Conservation (phyloP, 2,329 filamentous ascomycete genomes). For the Coniella lustricola region DNA sequence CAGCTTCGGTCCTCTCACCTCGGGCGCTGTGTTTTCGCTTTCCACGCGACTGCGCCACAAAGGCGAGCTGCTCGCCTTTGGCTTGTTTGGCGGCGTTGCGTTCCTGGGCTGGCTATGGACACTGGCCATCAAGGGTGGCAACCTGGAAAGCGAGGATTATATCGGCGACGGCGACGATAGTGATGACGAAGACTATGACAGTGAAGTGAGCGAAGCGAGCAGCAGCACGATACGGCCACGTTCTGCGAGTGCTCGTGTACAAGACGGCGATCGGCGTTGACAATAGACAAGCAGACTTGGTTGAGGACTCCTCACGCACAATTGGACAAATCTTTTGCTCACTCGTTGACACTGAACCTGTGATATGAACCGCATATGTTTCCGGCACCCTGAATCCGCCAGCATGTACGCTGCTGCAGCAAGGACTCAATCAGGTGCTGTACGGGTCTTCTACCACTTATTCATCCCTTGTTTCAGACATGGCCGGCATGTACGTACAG, state of each 20-base stretch:
- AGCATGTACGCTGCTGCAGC: no score
- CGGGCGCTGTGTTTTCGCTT: conserved; percentile 77
- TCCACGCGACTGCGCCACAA: conserved; percentile 67
- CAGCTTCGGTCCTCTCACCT: conserved; percentile 80
- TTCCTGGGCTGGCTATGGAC: conserved; percentile 75
- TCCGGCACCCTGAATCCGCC: no score
- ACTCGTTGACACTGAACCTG: no score
- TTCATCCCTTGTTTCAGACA: no score
- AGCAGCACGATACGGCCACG: background rate
- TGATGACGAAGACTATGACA: conserved; percentile 25
- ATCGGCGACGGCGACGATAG: conserved; percentile 30
- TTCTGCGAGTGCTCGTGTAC: background rate
- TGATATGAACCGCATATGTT: no score
- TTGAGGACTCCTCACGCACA: no score
- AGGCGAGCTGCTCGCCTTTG: conserved; percentile 80
- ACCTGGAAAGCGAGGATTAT: conserved; percentile 54
- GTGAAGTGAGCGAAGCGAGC: conserved; percentile 20
- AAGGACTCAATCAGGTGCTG: no score
- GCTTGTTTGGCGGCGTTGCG: conserved; percentile 76
- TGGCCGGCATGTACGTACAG: no score
- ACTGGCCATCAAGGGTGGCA: conserved; percentile 63
- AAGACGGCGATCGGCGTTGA: background rate
- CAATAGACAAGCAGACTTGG: no score
- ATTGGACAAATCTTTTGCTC: no score
- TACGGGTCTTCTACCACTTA: no score